phyloP scores from a whole-genome alignment of 2,329 filamentous ascomycete species.

The Didymella lethalis region DNA sequence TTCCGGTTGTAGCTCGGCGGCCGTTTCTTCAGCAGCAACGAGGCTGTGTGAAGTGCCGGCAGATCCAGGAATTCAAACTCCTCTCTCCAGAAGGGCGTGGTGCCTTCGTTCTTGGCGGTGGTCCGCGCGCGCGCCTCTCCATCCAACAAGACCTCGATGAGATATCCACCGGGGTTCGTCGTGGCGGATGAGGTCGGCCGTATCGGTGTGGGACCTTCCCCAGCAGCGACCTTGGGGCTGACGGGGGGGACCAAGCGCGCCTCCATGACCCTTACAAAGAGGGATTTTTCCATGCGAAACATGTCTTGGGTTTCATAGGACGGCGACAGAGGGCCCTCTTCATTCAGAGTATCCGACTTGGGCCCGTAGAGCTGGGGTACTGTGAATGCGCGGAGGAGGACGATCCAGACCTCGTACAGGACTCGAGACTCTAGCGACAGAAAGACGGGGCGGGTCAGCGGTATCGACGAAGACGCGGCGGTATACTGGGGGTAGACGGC shows the following conservation, averaged over 20 bases:
- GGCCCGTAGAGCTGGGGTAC: constrained; percentile 88
- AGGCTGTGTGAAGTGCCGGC: constrained; percentile 73
- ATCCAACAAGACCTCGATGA: constrained; percentile 81
- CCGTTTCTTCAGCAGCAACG: constrained; percentile 73
- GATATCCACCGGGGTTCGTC: constrained; percentile 68
- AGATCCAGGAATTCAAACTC: constrained; percentile 80
- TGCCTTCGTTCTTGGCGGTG: constrained; percentile 73
- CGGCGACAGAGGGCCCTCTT: constrained; percentile 47
- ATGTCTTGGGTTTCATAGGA: constrained; percentile 61
- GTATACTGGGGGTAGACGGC: constrained; percentile 95
- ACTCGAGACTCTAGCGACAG: constrained; percentile 85
- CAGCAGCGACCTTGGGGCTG: constrained; percentile 42
- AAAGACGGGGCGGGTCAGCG: constrained; percentile 86
- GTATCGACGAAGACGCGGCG: constrained; percentile 73
- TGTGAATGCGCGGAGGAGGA: constrained; percentile 87
- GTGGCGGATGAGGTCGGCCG: constrained; percentile 45
- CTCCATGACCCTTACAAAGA: constrained; percentile 68
- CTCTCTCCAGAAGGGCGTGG: constrained; percentile 82
- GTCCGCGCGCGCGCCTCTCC: constrained; percentile 81
- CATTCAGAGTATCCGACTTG: constrained; percentile 57
- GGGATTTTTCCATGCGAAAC: constrained; percentile 70
- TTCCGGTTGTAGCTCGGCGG: constrained; percentile 51
- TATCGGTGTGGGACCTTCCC: constrained; percentile 37
- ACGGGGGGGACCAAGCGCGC: constrained; percentile 61
- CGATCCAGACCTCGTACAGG: constrained; percentile 97